Percentiles rank a stretch among this genome's conserved stretches.
These are phyloP conservation scores for Botrytis sinoallii DNA, from an alignment of 2,329 filamentous ascomycete genomes.

Conservation along the genomic window DNA sequence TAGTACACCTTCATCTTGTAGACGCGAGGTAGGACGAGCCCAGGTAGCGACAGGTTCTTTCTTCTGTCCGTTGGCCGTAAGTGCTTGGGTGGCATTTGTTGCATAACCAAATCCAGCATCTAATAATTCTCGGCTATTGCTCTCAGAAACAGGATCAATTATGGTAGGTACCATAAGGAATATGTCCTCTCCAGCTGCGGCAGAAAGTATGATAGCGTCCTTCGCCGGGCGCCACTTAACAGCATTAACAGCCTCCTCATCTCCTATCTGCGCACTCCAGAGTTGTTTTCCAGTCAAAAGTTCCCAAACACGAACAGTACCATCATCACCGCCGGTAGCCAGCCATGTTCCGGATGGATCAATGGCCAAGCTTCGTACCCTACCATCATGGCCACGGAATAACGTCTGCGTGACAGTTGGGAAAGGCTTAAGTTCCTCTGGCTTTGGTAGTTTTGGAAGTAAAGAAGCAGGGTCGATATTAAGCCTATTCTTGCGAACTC, in stretches of 20 bases:
- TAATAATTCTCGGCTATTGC: constrained; percentile 70
- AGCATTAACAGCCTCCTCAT: constrained; percentile 75
- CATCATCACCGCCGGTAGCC: constrained; percentile 91
- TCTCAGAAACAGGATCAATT: constrained; percentile 69
- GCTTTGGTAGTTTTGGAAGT: constrained; percentile 86
- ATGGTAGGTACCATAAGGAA: constrained; percentile 78
- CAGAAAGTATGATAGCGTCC: constrained; percentile 77
- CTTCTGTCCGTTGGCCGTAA: constrained; percentile 52
- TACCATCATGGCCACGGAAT: constrained; percentile 83
- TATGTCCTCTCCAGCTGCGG: constrained; percentile 78
- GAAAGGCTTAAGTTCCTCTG: constrained; percentile 92
- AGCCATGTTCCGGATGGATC: constrained; percentile 84
- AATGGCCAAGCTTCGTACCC: constrained; percentile 79
- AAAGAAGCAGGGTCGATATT: constrained; percentile 95
- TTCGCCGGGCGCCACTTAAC: constrained; percentile 87
- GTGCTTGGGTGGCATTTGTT: constrained; percentile 58
- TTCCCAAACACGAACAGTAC: constrained; percentile 87
- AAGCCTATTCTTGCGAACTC: constrained; percentile 86
- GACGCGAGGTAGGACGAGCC: constrained; percentile 70
- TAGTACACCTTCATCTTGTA: constrained; percentile 76
- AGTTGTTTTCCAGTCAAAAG: constrained; percentile 81
- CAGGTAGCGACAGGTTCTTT: constrained; percentile 80
- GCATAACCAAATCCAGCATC: constrained; percentile 93
- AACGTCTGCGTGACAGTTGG: constrained; percentile 85
- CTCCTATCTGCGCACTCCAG: constrained; percentile 78